Evolutionary conservation across 306 rosid genomes (phyloP).

Genomic region (Cucurbita argyrosperma): DNA sequence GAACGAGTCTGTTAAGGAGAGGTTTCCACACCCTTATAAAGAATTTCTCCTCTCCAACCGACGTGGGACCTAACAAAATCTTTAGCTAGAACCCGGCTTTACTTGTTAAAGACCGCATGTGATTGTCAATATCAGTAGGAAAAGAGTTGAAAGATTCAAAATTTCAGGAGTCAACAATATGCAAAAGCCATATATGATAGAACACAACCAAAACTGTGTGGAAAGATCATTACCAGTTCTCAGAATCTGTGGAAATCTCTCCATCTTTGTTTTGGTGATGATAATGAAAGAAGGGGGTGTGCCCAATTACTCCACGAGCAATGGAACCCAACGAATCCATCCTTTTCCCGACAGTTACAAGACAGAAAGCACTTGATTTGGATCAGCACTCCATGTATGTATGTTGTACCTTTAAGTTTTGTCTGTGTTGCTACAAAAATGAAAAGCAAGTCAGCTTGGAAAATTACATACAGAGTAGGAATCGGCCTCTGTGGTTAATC

Average conservation of each 20-base stretch:
- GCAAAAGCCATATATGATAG: background rate
- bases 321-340: background rate
- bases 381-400: background rate
- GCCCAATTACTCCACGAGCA: conserved; percentile 4
- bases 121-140: background rate
- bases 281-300: background rate
- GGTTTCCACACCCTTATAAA: too few relatives aligned
- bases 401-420: background rate
- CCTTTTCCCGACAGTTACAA: background rate
- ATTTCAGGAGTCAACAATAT: background rate
- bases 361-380: background rate
- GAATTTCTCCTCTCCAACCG: too few relatives aligned
- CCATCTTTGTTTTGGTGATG: background rate
- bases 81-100: background rate
- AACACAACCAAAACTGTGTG: background rate
- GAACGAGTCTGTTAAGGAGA: too few relatives aligned
- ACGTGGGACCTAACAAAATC: too few relatives aligned
- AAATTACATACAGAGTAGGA: background rate
- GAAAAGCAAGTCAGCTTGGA: background rate
- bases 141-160: background rate
- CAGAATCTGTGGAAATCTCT: too few relatives aligned
- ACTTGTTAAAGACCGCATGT: background rate
- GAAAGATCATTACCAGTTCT: too few relatives aligned
- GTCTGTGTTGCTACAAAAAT: background rate
- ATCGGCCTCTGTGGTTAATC: background rate